Percentiles rank a stretch among this genome's conserved stretches.
phyloP scores from a whole-genome alignment of 768 basidiomycete species.

The Boletus patriciae region DNA sequence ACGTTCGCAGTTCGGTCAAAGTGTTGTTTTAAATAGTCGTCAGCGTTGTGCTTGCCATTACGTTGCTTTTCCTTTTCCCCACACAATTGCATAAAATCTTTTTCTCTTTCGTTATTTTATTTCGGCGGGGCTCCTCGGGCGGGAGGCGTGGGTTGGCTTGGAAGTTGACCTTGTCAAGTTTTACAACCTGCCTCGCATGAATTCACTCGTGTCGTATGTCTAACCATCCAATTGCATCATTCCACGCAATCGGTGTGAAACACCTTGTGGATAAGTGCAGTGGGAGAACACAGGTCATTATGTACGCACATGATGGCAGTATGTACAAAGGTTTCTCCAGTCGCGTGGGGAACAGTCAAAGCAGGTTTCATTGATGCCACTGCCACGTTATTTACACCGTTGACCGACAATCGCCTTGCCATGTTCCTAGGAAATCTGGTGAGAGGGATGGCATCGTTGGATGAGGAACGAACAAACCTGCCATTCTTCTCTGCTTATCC shows the following conservation, averaged over 20 bases:
- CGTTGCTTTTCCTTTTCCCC: constrained; percentile 19
- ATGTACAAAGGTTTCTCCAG: no score
- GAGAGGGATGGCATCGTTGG: constrained; percentile 1
- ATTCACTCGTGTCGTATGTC: constrained; percentile 9
- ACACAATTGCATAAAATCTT: constrained; percentile 16
- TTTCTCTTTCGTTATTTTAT: constrained; percentile 24
- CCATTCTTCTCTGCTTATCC: constrained; percentile 95
- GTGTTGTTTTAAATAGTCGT: constrained; percentile 30
- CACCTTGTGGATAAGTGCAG: not conserved
- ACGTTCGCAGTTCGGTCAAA: constrained; percentile 21
- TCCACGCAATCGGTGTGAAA: not conserved
- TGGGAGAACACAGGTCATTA: not conserved
- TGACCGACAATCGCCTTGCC: constrained; percentile 81
- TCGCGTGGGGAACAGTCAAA: not conserved
- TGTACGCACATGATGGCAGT: not conserved
- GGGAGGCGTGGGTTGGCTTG: constrained; percentile 21
- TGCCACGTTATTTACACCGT: constrained; percentile 65
- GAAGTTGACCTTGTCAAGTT: constrained; percentile 42
- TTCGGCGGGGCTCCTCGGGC: constrained; percentile 7
- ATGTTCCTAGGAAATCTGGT: constrained; percentile 56
- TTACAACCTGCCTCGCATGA: constrained; percentile 8
- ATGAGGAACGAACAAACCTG: constrained; percentile 51
- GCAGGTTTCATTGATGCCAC: constrained; percentile 1
- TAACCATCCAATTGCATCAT: constrained; percentile 16
- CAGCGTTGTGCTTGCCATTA: constrained; percentile 29